Evolutionary conservation across 2,329 filamentous ascomycete genomes (phyloP).

Genomic region (Xylaria sp.): DNA sequence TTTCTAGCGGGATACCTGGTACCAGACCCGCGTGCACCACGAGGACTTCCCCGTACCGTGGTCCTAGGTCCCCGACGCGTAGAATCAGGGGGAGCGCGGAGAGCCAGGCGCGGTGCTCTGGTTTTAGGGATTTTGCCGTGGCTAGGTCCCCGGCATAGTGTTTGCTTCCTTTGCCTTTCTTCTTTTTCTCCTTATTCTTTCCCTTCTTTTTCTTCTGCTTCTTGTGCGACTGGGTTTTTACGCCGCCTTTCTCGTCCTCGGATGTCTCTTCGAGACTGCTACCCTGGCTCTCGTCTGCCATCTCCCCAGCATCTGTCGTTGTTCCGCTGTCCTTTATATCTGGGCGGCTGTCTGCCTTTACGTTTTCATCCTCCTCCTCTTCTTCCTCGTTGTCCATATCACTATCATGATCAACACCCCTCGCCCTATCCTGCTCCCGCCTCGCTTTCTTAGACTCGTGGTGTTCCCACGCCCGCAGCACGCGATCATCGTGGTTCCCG

Average conservation of each 20-base stretch:
- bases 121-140: constrained; percentile 63
- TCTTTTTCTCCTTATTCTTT: constrained; percentile 31
- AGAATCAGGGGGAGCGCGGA: constrained; percentile 81
- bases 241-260: constrained; percentile 4
- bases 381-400: constrained; percentile 33
- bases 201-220: constrained; percentile 29
- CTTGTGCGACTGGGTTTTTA: constrained; percentile 16
- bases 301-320: neutral
- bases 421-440: constrained; percentile 21
- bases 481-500: constrained; percentile 91
- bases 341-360: constrained; percentile 10
- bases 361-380: constrained; percentile 44
- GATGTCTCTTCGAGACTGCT: neutral
- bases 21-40: constrained; percentile 90
- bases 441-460: constrained; percentile 14
- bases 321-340: neutral
- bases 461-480: constrained; percentile 73
- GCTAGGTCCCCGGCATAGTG: constrained; percentile 60
- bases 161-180: constrained; percentile 42
- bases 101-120: constrained; percentile 76
- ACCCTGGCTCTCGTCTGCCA: neutral
- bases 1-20: constrained; percentile 75
- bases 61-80: constrained; percentile 70
- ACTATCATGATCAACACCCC: neutral
- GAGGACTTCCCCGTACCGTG: constrained; percentile 67